Percentiles rank a stretch among this genome's conserved stretches.
These are phyloP conservation scores for Gymnopilus junonius DNA, from an alignment of 768 basidiomycete genomes.

Conservation along the genomic window DNA sequence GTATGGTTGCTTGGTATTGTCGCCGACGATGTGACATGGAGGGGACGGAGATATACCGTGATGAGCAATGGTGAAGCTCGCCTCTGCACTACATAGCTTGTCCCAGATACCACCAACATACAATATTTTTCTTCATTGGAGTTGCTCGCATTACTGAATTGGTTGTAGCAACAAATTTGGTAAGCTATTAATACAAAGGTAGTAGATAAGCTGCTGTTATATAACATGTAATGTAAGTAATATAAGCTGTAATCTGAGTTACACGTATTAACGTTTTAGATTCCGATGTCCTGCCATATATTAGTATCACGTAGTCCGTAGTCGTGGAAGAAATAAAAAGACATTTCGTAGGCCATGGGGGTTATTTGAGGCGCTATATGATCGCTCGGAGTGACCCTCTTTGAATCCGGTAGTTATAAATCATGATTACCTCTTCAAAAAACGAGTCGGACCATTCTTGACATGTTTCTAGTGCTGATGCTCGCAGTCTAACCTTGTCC, in stretches of 20 bases:
- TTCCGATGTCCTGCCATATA: conserved; percentile 8
- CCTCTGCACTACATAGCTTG: conserved; percentile 5
- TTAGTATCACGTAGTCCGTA: conserved; percentile 3
- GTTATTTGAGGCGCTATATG: conserved; percentile 18
- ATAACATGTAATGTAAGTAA: background rate
- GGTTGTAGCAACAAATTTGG: background rate
- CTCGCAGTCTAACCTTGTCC: conserved; percentile 52
- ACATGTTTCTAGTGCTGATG: conserved; percentile 49
- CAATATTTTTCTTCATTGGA: background rate
- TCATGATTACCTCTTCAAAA: conserved; percentile 65
- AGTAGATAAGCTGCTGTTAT: background rate
- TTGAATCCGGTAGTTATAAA: conserved; percentile 51
- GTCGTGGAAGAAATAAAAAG: background rate
- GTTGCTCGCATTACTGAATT: too few species aligned
- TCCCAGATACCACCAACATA: background rate
- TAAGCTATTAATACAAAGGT: background rate
- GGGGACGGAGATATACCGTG: conserved; percentile 80
- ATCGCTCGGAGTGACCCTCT: conserved; percentile 29
- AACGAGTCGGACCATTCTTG: conserved; percentile 64
- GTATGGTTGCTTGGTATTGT: conserved; percentile 85
- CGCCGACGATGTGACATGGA: conserved; percentile 86
- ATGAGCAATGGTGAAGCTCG: conserved; percentile 72
- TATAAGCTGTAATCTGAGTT: background rate
- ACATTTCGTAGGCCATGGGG: conserved; percentile 16
- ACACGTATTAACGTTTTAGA: background rate